These are phyloP conservation scores for Fulvia fulva DNA, from an alignment of 2,329 filamentous ascomycete species.

Conservation along the genomic window DNA sequence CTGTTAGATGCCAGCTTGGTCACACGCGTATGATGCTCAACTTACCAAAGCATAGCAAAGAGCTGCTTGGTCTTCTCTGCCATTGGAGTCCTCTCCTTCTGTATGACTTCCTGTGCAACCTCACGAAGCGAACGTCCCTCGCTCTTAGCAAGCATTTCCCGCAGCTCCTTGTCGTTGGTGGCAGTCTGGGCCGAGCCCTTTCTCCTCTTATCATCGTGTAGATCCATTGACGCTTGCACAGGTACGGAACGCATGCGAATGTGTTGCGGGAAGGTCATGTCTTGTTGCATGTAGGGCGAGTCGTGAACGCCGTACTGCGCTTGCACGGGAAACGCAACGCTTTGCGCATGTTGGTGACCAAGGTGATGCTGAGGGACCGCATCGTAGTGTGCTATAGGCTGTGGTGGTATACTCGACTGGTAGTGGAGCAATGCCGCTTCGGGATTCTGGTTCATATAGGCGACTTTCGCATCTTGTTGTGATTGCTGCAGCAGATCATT, in stretches of 20 bases:
- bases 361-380: constrained; percentile 9
- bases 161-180: constrained; percentile 77
- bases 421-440: constrained; percentile 33
- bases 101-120: constrained; percentile 70
- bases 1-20: constrained; percentile 25
- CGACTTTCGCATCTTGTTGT: constrained; percentile 24
- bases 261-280: constrained; percentile 27
- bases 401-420: constrained; percentile 26
- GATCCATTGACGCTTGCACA: constrained; percentile 22
- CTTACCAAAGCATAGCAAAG: constrained; percentile 84
- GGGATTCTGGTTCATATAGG: constrained; percentile 23
- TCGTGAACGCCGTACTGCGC: constrained; percentile 25
- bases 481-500: constrained; percentile 19
- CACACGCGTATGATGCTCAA: constrained; percentile 13
- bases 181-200: constrained; percentile 64
- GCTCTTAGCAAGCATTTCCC: constrained; percentile 68
- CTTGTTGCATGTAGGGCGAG: constrained; percentile 25
- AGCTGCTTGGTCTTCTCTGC: constrained; percentile 80
- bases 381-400: constrained; percentile 22
- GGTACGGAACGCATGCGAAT: constrained; percentile 28
- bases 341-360: constrained; percentile 22
- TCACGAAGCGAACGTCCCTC: constrained; percentile 64
- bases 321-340: constrained; percentile 20
- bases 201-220: constrained; percentile 46
- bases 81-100: constrained; percentile 74